Evolutionary conservation across 257 asterid genomes (phyloP).

Genomic region (Fraxinus cuspidata): DNA sequence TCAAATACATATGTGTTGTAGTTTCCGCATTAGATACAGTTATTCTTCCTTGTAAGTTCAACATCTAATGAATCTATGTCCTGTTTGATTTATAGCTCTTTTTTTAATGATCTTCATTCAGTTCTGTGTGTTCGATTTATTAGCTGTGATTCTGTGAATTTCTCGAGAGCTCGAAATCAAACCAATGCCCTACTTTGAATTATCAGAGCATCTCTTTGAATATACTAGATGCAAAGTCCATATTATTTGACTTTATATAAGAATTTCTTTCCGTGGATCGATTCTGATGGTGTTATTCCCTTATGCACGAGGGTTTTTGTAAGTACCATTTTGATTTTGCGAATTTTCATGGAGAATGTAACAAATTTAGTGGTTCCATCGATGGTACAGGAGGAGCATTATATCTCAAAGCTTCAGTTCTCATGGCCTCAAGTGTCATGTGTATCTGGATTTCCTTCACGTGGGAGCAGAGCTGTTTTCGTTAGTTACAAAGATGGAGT

Average conservation of each 20-base stretch:
- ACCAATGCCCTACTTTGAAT: neutral
- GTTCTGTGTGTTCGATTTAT: neutral
- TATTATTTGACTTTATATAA: neutral
- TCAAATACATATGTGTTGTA: neutral
- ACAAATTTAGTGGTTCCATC: conserved; percentile 15
- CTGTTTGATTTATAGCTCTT: neutral
- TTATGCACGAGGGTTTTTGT: conserved; percentile 9
- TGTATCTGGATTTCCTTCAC: conserved; percentile 66
- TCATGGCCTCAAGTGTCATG: conserved; percentile 92
- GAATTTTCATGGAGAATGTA: conserved; percentile 5
- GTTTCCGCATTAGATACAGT: neutral
- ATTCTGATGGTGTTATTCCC: conserved; percentile 21
- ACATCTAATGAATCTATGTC: neutral
- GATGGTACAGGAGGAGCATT: conserved; percentile 81
- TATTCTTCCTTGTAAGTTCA: neutral
- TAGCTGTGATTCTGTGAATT: neutral
- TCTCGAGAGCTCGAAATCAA: neutral
- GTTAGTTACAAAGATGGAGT: conserved; percentile 64
- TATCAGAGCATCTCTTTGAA: neutral
- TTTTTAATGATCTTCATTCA: neutral
- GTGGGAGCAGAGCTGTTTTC: conserved; percentile 72
- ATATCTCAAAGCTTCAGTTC: conserved; percentile 62
- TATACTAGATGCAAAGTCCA: neutral
- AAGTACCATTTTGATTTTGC: neutral
- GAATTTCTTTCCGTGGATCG: conserved; percentile 3